phyloP scores from a whole-genome alignment of 306 rosid genomes.

The Cucumis hystrix region DNA sequence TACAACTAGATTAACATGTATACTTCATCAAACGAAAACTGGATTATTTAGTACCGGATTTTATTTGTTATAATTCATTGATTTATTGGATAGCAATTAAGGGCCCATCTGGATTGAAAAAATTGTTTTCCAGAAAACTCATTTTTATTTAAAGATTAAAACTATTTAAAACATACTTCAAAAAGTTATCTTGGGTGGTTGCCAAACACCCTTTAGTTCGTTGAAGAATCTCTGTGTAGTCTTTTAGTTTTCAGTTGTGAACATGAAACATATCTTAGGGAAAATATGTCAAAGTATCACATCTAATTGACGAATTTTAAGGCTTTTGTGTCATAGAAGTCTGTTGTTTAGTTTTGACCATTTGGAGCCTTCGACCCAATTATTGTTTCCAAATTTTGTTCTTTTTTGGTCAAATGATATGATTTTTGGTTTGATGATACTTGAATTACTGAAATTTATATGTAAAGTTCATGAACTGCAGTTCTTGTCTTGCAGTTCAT shows the following conservation, averaged over 20 bases:
- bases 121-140: no score
- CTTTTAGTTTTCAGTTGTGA: not conserved
- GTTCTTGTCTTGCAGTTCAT: conserved; percentile 29
- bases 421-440: not conserved
- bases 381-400: not conserved
- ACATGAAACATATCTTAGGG: not conserved
- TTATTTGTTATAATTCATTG: not conserved
- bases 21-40: not conserved
- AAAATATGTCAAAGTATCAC: not conserved
- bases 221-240: not conserved
- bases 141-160: no score
- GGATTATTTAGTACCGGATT: not conserved
- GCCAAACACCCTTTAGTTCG: not conserved
- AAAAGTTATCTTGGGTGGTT: no score
- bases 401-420: not conserved
- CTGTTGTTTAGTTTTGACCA: not conserved
- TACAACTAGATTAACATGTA: not conserved
- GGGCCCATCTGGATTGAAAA: no score
- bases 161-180: no score
- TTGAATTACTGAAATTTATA: not conserved
- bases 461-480: conserved; percentile 4
- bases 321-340: not conserved
- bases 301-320: not conserved
- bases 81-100: no score
- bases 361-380: not conserved